A percentile compares a stretch with the other conserved stretches of the same genome.
Conservation (phyloP, 164 flowering plant species). For the Malania oleifera region DNA sequence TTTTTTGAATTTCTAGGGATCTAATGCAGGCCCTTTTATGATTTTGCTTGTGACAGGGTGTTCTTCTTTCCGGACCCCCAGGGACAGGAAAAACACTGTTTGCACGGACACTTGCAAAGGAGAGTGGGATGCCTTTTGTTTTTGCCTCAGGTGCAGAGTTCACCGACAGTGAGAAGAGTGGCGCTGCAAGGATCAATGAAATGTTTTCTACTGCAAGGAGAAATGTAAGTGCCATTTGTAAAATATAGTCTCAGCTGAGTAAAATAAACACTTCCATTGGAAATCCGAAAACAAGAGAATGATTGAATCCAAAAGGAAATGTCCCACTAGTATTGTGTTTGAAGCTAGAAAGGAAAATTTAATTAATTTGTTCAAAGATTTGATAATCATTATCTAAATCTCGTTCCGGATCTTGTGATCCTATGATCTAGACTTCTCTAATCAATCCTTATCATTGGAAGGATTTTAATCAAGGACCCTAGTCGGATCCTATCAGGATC, state of each 20-base stretch:
- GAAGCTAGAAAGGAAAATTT: too few relatives aligned
- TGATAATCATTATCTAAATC: too few relatives aligned
- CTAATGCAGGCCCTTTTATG: not conserved
- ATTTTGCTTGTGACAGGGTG: conserved; percentile 53
- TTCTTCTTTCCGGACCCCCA: conserved; percentile 97
- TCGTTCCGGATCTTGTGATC: too few relatives aligned
- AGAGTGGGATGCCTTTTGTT: conserved; percentile 96
- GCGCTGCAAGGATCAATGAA: conserved; percentile 85
- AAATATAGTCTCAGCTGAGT: not conserved
- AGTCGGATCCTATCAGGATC: too few relatives aligned
- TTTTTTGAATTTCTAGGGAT: not conserved
- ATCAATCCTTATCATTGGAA: too few relatives aligned
- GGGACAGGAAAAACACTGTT: conserved; percentile 99
- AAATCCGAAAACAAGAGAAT: too few relatives aligned
- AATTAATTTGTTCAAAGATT: too few relatives aligned
- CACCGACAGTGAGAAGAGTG: conserved; percentile 89
- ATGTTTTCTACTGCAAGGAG: conserved; percentile 87
- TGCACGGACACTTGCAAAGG: conserved; percentile 91
- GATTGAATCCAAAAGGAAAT: too few relatives aligned
- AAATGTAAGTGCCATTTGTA: conserved; percentile 52
- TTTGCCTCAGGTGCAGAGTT: conserved; percentile 99
- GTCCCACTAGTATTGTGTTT: too few relatives aligned
- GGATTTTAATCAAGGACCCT: too few relatives aligned
- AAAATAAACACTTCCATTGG: too few relatives aligned
- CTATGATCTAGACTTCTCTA: too few relatives aligned